phyloP scores from a whole-genome alignment of 192 early-diverging fungal species.

The Umbelopsis sp. region DNA sequence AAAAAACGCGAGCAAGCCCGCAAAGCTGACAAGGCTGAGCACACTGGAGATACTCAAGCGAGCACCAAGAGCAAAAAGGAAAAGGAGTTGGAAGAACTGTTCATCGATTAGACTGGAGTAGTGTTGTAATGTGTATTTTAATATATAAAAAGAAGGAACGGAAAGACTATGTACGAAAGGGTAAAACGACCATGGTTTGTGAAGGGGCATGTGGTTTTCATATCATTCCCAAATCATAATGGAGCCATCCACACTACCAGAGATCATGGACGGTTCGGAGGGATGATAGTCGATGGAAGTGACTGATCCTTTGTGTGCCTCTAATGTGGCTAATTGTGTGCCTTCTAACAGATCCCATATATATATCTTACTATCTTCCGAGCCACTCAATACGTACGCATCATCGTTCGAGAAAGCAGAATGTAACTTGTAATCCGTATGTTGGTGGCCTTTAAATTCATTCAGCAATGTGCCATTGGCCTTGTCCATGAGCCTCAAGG shows the following conservation, averaged over 20 bases:
- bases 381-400: slow-evolving; percentile 79
- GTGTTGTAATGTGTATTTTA: no score
- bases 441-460: slow-evolving; percentile 81
- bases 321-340: background rate
- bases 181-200: background rate
- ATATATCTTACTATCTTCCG: slow-evolving; percentile 86
- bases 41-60: background rate
- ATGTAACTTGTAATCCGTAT: slow-evolving; percentile 74
- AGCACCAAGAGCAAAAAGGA: background rate
- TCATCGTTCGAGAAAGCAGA: slow-evolving; percentile 73
- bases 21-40: background rate
- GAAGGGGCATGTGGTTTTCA: background rate
- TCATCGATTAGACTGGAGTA: background rate
- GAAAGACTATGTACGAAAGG: no score
- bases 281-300: slow-evolving; percentile 76
- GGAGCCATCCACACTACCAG: slow-evolving; percentile 68
- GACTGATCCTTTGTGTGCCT: slow-evolving; percentile 64
- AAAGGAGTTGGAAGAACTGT: slow-evolving; percentile 19
- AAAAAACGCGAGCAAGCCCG: slow-evolving; percentile 2
- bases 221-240: slow-evolving; percentile 61
- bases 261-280: slow-evolving; percentile 57
- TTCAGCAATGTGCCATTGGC: slow-evolving; percentile 71
- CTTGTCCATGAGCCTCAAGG: slow-evolving; percentile 85
- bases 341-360: slow-evolving; percentile 83
- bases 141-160: no score